A percentile compares a stretch with the other conserved stretches of the same genome.
Evolutionary conservation across 495 filamentous ascomycete genomes (phyloP).

Genomic region (Tuber umbilicatum): DNA sequence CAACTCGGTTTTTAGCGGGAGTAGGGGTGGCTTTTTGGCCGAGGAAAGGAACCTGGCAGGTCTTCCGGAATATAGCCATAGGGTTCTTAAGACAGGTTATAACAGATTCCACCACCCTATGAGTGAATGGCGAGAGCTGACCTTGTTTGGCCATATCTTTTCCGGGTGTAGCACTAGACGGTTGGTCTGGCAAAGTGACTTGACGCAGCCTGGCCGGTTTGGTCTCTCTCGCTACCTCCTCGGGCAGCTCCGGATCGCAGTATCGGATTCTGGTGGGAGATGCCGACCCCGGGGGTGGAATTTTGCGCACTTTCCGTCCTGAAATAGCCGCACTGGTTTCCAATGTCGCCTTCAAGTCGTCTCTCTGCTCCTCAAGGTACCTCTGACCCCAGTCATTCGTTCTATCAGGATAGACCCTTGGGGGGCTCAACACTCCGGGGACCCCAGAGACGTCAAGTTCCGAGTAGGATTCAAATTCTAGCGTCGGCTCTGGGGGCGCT

Average conservation of each 20-base stretch:
- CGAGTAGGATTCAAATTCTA: not conserved
- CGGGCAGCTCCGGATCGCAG: not conserved
- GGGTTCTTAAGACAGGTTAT: not conserved
- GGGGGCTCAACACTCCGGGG: not conserved
- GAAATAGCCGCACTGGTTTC: not conserved
- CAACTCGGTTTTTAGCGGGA: not conserved
- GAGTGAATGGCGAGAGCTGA: not conserved
- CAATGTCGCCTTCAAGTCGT: not conserved
- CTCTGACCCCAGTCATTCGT: not conserved
- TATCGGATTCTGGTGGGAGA: not conserved
- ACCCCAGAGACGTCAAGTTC: not conserved
- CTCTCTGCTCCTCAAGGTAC: not conserved
- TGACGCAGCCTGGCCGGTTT: not conserved
- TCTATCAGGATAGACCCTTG: not conserved
- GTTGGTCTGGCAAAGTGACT: not conserved
- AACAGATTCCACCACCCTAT: not conserved
- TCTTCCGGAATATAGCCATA: not conserved
- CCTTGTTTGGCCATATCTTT: not conserved
- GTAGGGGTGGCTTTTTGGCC: not conserved
- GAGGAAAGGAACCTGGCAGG: not conserved
- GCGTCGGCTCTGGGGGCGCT: not conserved
- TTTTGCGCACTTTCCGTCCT: not conserved
- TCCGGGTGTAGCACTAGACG: not conserved
- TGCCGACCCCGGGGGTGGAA: not conserved
- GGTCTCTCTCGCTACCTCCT: not conserved